These are phyloP conservation scores for Colletotrichum nymphaeae DNA, from an alignment of 2,329 filamentous ascomycete genomes.

Conservation along the genomic window DNA sequence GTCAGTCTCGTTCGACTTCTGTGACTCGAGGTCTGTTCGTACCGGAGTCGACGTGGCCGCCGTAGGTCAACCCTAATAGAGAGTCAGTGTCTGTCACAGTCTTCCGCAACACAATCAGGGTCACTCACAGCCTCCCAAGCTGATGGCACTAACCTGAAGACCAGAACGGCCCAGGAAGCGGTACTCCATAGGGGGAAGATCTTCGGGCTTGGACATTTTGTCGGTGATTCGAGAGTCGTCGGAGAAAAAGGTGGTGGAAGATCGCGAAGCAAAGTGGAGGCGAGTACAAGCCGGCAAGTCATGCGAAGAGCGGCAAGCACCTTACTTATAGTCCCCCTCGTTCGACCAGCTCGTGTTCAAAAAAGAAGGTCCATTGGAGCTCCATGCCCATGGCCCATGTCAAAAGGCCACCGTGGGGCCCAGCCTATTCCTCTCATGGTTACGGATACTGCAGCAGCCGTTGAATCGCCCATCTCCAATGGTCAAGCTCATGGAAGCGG, in stretches of 20 bases:
- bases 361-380: conserved; percentile 26
- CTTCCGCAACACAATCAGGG: too few species aligned
- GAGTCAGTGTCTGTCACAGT: background rate
- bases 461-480: background rate
- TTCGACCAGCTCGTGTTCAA: conserved; percentile 1
- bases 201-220: conserved; percentile 54
- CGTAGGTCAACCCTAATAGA: conserved; percentile 72
- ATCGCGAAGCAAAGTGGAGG: conserved; percentile 20
- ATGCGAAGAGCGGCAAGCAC: conserved; percentile 11
- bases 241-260: conserved; percentile 2
- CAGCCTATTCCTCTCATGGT: background rate
- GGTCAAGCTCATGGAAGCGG: conserved; percentile 23
- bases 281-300: background rate
- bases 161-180: conserved; percentile 78
- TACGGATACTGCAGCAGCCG: conserved; percentile 9
- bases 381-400: conserved; percentile 11
- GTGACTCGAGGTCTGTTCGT: conserved; percentile 37
- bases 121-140: conserved; percentile 69
- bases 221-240: conserved; percentile 11
- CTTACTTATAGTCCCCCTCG: conserved; percentile 34
- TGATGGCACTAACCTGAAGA: conserved; percentile 79
- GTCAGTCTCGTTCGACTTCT: background rate
- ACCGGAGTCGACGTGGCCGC: conserved; percentile 77
- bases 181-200: conserved; percentile 72
- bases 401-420: background rate